phyloP scores from a whole-genome alignment of 208 protist genomes.

The Leishmania arabica region DNA sequence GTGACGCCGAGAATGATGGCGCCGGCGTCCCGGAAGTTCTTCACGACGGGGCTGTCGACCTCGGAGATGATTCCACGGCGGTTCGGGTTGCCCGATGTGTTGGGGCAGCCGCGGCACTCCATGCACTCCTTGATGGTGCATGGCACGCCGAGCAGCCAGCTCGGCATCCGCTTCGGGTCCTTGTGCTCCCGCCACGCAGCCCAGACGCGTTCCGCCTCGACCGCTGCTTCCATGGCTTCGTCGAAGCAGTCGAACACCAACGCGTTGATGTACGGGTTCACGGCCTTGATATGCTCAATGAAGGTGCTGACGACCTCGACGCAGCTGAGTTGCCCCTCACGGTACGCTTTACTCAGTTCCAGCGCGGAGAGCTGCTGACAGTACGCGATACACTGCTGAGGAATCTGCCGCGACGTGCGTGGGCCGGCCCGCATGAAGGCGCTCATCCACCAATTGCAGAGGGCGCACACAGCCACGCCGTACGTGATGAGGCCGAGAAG shows the following conservation, averaged over 20 bases:
- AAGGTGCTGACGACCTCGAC: slow-evolving; percentile 71
- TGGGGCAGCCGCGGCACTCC: slow-evolving; percentile 77
- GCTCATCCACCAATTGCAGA: slow-evolving; percentile 51
- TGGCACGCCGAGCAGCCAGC: slow-evolving; percentile 84
- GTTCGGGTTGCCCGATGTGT: slow-evolving; percentile 70
- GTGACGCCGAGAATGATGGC: slow-evolving; percentile 92
- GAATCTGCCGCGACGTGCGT: slow-evolving; percentile 68
- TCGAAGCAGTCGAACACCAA: slow-evolving; percentile 90
- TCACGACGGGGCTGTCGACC: slow-evolving; percentile 75
- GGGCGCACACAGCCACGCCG: slow-evolving; percentile 30
- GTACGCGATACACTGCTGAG: slow-evolving; percentile 57
- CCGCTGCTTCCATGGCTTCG: slow-evolving; percentile 57
- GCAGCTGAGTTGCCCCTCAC: slow-evolving; percentile 51
- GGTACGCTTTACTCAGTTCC: slow-evolving; percentile 70
- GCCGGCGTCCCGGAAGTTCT: slow-evolving; percentile 86
- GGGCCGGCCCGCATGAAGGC: slow-evolving; percentile 59
- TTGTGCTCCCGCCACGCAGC: slow-evolving; percentile 57
- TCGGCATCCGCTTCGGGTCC: slow-evolving; percentile 44
- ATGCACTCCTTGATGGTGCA: slow-evolving; percentile 92
- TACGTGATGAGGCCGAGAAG: slow-evolving; percentile 44
- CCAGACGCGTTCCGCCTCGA: slow-evolving; percentile 64
- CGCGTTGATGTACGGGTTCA: slow-evolving; percentile 82
- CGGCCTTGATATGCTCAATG: slow-evolving; percentile 80
- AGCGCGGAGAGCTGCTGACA: slow-evolving; percentile 83
- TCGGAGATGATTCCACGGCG: slow-evolving; percentile 49